phyloP scores from a whole-genome alignment of 164 flowering plant genomes.

The Berberis vulgaris region DNA sequence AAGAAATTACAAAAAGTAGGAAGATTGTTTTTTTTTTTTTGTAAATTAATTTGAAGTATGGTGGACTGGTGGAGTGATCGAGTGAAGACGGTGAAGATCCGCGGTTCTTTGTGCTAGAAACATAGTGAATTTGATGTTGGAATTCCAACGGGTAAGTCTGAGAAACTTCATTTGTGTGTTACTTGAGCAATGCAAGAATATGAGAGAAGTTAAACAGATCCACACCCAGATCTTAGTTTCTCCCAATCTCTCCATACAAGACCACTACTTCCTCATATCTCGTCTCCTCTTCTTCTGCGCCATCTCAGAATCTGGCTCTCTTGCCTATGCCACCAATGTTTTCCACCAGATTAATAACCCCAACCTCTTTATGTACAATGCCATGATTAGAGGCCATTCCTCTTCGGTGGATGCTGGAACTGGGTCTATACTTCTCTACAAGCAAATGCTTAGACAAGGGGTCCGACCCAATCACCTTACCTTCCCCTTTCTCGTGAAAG shows the following conservation, averaged over 20 bases:
- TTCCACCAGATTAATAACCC: slow-evolving; percentile 30
- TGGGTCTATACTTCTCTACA: slow-evolving; percentile 32
- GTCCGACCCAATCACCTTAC: slow-evolving; percentile 50
- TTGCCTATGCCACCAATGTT: slow-evolving; percentile 37
- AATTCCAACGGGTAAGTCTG: slow-evolving; percentile 9
- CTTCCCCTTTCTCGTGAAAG: slow-evolving; percentile 58
- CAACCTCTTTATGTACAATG: slow-evolving; percentile 37
- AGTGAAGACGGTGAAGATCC: no score
- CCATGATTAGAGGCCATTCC: slow-evolving; percentile 57
- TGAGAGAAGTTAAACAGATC: slow-evolving; percentile 44
- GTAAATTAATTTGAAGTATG: no score
- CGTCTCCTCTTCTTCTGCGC: slow-evolving; percentile 57
- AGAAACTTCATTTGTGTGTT: slow-evolving; percentile 14
- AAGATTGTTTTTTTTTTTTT: no score
- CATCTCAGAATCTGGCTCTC: slow-evolving; percentile 25
- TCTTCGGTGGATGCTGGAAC: slow-evolving; percentile 2
- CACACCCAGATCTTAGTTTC: slow-evolving; percentile 45
- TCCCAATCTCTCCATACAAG: slow-evolving; percentile 19
- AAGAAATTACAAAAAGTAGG: background rate
- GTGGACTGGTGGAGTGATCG: no score
- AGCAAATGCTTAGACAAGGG: slow-evolving; percentile 37
- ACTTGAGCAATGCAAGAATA: slow-evolving; percentile 37
- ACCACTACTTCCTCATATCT: slow-evolving; percentile 35
- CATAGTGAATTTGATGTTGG: slow-evolving; percentile 1
- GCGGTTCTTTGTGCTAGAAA: slow-evolving; percentile 1